phyloP scores from a whole-genome alignment of 192 early-diverging fungal species.

The Mortierella alpina region DNA sequence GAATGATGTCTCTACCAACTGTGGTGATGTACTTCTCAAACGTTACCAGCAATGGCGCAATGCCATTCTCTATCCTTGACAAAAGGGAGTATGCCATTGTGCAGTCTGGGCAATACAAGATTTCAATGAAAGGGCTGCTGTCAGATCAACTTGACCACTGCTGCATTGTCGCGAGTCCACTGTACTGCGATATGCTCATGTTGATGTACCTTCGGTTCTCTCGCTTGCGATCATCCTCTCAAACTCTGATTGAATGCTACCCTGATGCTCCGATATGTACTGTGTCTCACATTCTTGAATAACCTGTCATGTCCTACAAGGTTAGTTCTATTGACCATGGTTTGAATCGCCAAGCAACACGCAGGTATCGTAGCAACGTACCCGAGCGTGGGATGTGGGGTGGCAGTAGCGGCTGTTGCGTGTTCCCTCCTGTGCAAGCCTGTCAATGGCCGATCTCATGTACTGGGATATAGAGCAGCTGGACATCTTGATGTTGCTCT shows the following conservation, averaged over 20 bases:
- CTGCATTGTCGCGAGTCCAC: neutral
- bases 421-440: slow-evolving; percentile 71
- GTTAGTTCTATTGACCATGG: neutral
- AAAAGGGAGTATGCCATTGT: slow-evolving; percentile 74
- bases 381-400: slow-evolving; percentile 71
- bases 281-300: slow-evolving; percentile 79
- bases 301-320: slow-evolving; percentile 48
- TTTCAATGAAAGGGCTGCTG: neutral
- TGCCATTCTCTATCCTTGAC: slow-evolving; percentile 71
- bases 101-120: slow-evolving; percentile 63
- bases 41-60: slow-evolving; percentile 65
- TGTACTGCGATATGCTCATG: neutral
- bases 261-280: slow-evolving; percentile 76
- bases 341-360: neutral
- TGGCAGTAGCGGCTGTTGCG: slow-evolving; percentile 74
- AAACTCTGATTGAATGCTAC: slow-evolving; percentile 75
- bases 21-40: slow-evolving; percentile 75
- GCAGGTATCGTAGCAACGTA: slow-evolving; percentile 25
- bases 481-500: slow-evolving; percentile 69
- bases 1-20: slow-evolving; percentile 66
- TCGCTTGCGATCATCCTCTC: slow-evolving; percentile 74
- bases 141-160: neutral
- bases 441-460: slow-evolving; percentile 69
- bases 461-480: slow-evolving; percentile 72
- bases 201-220: slow-evolving; percentile 62